Conservation (phyloP, 805 yeast species). For the Starmerella sirachaensis region DNA sequence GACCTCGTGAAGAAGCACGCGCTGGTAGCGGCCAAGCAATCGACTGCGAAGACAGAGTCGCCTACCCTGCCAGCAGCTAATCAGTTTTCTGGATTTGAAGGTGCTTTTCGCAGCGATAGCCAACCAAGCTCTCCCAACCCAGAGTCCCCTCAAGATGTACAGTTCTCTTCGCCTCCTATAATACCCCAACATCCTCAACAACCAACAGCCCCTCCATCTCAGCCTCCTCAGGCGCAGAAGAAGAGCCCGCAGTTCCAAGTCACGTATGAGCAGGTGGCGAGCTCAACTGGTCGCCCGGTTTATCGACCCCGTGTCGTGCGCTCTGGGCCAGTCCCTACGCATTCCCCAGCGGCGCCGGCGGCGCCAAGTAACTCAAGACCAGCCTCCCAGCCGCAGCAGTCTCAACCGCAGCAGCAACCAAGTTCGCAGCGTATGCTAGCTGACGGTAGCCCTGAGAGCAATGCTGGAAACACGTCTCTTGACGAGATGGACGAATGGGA, state of each 20-base stretch:
- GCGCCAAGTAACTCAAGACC: background rate
- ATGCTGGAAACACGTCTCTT: background rate
- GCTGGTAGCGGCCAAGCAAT: conserved; percentile 13
- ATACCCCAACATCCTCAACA: background rate
- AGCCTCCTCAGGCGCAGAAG: background rate
- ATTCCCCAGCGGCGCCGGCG: conserved; percentile 1
- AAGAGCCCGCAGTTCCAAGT: conserved; percentile 16
- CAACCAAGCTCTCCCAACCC: conserved; percentile 13
- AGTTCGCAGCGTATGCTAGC: conserved; percentile 6
- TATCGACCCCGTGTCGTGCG: conserved; percentile 18
- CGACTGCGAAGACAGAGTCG: conserved; percentile 6
- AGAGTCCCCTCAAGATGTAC: conserved; percentile 5
- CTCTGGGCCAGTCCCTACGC: conserved; percentile 1
- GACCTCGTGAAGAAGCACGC: conserved; percentile 9
- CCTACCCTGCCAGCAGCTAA: conserved; percentile 3
- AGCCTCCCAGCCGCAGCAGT: background rate
- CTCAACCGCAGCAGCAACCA: conserved; percentile 2
- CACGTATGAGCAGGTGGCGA: conserved; percentile 16
- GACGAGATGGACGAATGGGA: conserved; percentile 27
- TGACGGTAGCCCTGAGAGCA: conserved; percentile 10
- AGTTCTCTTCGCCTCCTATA: background rate
- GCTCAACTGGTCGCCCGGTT: conserved; percentile 13
- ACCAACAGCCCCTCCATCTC: background rate
- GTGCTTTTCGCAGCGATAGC: conserved; percentile 12
- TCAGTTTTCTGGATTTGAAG: conserved; percentile 19